phyloP scores from a whole-genome alignment of 202 grass and related monocot genomes.

The Zizania palustris region DNA sequence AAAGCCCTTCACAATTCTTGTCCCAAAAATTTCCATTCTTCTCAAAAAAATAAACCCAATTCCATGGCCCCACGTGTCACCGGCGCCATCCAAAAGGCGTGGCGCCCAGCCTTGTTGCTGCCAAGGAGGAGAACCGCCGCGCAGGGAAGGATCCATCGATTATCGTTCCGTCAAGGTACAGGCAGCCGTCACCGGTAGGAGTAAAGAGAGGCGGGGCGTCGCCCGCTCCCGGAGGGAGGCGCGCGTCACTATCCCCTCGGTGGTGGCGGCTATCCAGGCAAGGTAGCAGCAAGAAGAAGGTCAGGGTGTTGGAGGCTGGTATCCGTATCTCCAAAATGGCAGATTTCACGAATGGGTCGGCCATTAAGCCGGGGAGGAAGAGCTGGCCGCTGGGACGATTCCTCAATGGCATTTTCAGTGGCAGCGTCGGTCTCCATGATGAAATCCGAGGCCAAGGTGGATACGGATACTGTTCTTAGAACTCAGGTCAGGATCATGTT shows the following conservation, averaged over 20 bases:
- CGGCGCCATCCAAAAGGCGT: constrained; percentile 64
- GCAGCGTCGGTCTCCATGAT: constrained; percentile 6
- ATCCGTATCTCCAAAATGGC: constrained; percentile 80
- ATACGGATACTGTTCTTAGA: constrained; percentile 54
- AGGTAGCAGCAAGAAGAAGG: constrained; percentile 61
- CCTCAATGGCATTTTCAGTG: constrained; percentile 14
- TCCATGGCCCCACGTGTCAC: too few species aligned
- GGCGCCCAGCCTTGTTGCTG: constrained; percentile 54
- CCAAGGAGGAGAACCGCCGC: constrained; percentile 63
- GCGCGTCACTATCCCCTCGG: constrained; percentile 60
- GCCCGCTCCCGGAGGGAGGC: constrained; percentile 42
- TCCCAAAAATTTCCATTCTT: too few species aligned
- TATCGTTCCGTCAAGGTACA: constrained; percentile 70
- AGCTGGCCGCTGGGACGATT: constrained; percentile 93
- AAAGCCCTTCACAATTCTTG: too few species aligned
- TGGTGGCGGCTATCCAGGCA: constrained; percentile 57
- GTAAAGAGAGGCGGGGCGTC: constrained; percentile 55
- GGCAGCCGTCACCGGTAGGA: constrained; percentile 61
- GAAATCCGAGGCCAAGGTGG: constrained; percentile 53
- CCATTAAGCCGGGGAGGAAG: constrained; percentile 60
- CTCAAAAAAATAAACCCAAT: too few species aligned
- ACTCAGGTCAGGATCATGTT: constrained; percentile 57
- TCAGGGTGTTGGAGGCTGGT: constrained; percentile 65
- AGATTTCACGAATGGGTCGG: constrained; percentile 55
- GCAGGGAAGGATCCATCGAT: constrained; percentile 59